Percentiles rank a stretch among this genome's conserved stretches.
These are phyloP conservation scores for Laguncularia racemosa DNA, from an alignment of 345 rosid species.

Conservation along the genomic window DNA sequence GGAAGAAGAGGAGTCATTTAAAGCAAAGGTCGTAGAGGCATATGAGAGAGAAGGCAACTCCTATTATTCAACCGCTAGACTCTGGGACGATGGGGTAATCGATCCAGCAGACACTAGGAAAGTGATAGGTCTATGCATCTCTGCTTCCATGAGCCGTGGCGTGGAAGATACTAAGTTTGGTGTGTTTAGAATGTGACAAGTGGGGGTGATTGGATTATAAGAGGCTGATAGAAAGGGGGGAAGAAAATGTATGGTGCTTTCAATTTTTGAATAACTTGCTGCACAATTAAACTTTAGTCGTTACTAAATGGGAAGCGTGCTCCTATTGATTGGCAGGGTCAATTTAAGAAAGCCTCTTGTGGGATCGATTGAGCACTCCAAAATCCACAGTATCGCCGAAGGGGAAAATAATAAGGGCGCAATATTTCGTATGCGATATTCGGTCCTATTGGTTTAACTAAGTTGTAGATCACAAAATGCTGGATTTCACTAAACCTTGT, in stretches of 20 bases:
- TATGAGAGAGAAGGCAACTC: slow-evolving; percentile 77
- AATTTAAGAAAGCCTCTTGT: no score
- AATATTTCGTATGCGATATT: no score
- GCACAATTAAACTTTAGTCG: no score
- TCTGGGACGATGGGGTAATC: slow-evolving; percentile 94
- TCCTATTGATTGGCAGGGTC: no score
- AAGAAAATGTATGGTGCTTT: not conserved
- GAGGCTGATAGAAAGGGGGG: not conserved
- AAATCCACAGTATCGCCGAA: no score
- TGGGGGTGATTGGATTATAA: not conserved
- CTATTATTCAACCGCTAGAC: slow-evolving; percentile 84
- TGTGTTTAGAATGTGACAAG: slow-evolving; percentile 76
- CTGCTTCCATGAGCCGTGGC: slow-evolving; percentile 56
- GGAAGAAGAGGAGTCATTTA: slow-evolving; percentile 67
- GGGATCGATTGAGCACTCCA: no score
- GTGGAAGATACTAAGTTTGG: slow-evolving; percentile 65
- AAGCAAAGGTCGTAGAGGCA: slow-evolving; percentile 63
- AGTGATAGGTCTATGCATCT: slow-evolving; percentile 58
- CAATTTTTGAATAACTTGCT: no score
- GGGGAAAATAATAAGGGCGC: no score
- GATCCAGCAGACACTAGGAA: slow-evolving; percentile 90
- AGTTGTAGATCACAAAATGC: no score
- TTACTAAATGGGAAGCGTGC: no score
- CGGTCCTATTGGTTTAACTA: no score
- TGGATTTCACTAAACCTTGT: no score